Conservation (phyloP, 2,329 filamentous ascomycete species). For the Ceratocystis huliohia region DNA sequence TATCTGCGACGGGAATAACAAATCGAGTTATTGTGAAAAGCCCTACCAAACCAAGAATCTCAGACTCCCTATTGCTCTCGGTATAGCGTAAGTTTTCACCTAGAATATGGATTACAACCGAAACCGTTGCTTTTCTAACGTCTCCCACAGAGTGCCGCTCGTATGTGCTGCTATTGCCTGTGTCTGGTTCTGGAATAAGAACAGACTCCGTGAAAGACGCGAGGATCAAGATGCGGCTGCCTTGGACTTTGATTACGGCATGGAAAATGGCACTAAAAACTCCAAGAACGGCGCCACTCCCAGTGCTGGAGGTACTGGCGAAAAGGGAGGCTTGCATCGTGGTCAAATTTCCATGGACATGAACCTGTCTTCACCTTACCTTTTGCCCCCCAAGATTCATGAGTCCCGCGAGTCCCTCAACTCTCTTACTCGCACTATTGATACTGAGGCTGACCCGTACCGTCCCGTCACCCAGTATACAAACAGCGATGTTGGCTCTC, state of each 20-base stretch:
- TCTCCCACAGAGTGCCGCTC: conserved; percentile 55
- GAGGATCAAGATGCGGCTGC: conserved; percentile 83
- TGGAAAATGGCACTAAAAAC: conserved; percentile 42
- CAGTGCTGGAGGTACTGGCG: conserved; percentile 25
- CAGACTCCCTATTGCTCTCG: conserved; percentile 54
- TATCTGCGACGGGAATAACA: conserved; percentile 13
- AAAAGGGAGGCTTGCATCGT: conserved; percentile 39
- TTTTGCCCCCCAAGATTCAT: conserved; percentile 74
- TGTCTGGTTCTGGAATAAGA: conserved; percentile 66
- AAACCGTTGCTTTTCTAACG: background rate
- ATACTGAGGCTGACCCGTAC: conserved; percentile 74
- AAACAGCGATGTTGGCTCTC: conserved; percentile 42
- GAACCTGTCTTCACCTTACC: conserved; percentile 71
- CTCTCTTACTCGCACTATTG: conserved; percentile 65
- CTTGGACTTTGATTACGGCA: conserved; percentile 83
- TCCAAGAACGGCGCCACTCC: conserved; percentile 26
- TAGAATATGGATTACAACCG: background rate
- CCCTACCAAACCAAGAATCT: conserved; percentile 41
- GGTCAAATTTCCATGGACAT: conserved; percentile 58
- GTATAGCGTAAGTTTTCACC: conserved; percentile 49
- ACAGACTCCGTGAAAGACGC: conserved; percentile 53
- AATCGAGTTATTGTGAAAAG: conserved; percentile 42
- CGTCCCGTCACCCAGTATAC: conserved; percentile 48
- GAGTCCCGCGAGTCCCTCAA: conserved; percentile 75
- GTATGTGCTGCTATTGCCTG: conserved; percentile 53